Base-by-base conservation (phyloP, 352 stramenopile genomes). In the Phytophthora megakarya region DNA sequence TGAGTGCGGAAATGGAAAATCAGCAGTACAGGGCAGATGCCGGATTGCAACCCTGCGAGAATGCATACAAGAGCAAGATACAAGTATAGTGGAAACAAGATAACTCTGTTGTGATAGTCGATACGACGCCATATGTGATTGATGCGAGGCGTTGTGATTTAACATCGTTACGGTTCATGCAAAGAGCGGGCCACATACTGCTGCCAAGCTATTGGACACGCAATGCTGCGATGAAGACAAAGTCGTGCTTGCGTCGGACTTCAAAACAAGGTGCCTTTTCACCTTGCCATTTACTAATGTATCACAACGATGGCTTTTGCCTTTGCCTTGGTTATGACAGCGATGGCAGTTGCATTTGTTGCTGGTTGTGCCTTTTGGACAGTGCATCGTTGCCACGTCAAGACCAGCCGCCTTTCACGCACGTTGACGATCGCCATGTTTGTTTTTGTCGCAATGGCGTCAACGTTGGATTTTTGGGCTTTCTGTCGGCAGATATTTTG, bases 1-100 rank as follows among this genome's bases (percentile, higher is more conserved):
- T 16, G 48, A 65, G 61, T 55, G 55, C 25, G 47, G 28, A 70
- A 70, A 58, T 66, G 62, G 61, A 45, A 50, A 60, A 54, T 60
- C 54, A 51, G 54, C 26, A 38, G 23, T 22, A 37, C 19, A 23
- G 8, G 25, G 37, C 23, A 25, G n/a, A 45, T 1, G 1, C 2
- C 37, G 18, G 16, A 64, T 44, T 18, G 1, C 1, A 33, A 33
- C 5, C 26, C 39, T 61, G 42, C 30, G 32, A 38, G 3, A 56
- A 38, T 33, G 2, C 10, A 50, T 44, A 33, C 2, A 18, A 1
- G 23, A 16, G 21, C 2, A 11, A 13, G 21, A 25, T 19, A 35
- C 6, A 15, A 21, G 3, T 0, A 54, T 30, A 55, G 28, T 55
- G 19, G 4, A 22, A 23, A 8, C 0, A 28, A 15, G 15, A 28